Conservation (phyloP, 805 yeast genomes). For the Starmera pachycereana region DNA sequence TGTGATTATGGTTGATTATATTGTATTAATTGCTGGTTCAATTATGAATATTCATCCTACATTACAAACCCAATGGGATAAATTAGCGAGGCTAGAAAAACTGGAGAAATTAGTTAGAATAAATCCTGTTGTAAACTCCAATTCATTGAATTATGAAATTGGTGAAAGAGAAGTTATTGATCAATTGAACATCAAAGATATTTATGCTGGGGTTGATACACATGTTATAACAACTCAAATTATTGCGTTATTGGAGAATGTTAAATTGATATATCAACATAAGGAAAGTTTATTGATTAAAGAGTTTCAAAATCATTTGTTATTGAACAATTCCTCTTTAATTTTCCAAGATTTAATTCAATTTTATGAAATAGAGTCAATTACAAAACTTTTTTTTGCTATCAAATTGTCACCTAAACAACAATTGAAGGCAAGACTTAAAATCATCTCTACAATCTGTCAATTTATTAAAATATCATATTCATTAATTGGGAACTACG, state of each 20-base stretch:
- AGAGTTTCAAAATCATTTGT: constrained; percentile 21
- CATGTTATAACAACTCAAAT: constrained; percentile 3
- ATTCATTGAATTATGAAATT: constrained; percentile 12
- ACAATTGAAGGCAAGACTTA: constrained; percentile 15
- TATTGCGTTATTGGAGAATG: constrained; percentile 17
- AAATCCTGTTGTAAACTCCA: constrained; percentile 8
- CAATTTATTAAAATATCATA: constrained; percentile 17
- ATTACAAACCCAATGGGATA: background rate
- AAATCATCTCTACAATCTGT: constrained; percentile 18
- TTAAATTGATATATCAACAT: constrained; percentile 19
- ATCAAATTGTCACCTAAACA: constrained; percentile 13
- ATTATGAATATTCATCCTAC: constrained; percentile 7
- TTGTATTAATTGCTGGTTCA: constrained; percentile 8
- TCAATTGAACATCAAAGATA: constrained; percentile 4
- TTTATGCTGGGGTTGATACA: constrained; percentile 3
- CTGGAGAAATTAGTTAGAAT: background rate
- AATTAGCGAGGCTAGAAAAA: background rate
- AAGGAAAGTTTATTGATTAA: constrained; percentile 20
- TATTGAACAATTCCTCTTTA: constrained; percentile 14
- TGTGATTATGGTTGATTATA: constrained; percentile 9
- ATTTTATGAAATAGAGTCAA: constrained; percentile 24
- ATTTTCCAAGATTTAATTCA: constrained; percentile 21
- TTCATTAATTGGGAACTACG: constrained; percentile 10
- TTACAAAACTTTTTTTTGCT: constrained; percentile 22
- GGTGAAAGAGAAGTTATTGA: constrained; percentile 17